Conservation (phyloP, 371 early-diverging fungal genomes). For the Mucor circinelloides region DNA sequence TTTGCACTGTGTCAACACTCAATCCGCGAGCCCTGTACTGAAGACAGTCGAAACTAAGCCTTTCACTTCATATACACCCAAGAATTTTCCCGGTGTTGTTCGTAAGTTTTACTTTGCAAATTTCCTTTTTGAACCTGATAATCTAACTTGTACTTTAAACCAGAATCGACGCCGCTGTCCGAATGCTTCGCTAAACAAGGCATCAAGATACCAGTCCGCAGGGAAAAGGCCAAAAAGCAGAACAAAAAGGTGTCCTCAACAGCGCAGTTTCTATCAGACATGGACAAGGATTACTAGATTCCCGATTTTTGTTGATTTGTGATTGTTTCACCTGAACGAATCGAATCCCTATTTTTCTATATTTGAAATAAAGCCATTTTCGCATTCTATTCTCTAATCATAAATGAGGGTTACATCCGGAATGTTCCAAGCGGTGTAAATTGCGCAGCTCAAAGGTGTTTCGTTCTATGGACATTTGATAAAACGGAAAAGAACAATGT, state of each 20-base stretch:
- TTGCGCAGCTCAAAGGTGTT: not conserved
- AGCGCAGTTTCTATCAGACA: not conserved
- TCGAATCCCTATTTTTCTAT: not conserved
- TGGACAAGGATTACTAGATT: not conserved
- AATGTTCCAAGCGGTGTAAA: not conserved
- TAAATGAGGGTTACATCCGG: not conserved
- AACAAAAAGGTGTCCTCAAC: not conserved
- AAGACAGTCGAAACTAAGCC: slow-evolving; percentile 50
- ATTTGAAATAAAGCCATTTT: not conserved
- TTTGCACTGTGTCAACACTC: slow-evolving; percentile 37
- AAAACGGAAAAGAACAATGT: too few species aligned
- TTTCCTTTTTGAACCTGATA: not conserved
- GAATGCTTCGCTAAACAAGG: slow-evolving; percentile 74
- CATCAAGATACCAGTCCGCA: slow-evolving; percentile 68
- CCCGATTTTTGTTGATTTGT: not conserved
- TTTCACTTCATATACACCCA: slow-evolving; percentile 65
- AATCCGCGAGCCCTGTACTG: slow-evolving; percentile 33
- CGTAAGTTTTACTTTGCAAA: slow-evolving; percentile 41
- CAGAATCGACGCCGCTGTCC: slow-evolving; percentile 68
- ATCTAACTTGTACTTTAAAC: not conserved
- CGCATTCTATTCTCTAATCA: not conserved
- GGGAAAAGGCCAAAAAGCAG: slow-evolving; percentile 12
- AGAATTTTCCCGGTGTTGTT: slow-evolving; percentile 70
- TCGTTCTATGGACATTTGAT: not conserved
- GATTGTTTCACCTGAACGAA: not conserved